Evolutionary conservation across 2,329 filamentous ascomycete species (phyloP).

Genomic region (Nannizziopsis barbatae): DNA sequence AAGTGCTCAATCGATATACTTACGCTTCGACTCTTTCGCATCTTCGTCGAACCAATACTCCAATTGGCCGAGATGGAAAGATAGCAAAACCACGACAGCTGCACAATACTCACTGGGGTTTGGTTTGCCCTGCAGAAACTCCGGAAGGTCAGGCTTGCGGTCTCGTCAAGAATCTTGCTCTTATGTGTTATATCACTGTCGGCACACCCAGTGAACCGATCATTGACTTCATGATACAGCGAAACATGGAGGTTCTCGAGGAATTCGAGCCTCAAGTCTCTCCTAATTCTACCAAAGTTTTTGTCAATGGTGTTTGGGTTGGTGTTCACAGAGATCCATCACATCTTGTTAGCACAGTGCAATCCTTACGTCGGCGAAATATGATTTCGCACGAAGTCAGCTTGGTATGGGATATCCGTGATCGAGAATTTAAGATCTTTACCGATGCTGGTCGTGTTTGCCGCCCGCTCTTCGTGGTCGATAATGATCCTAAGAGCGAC

Average conservation of each 20-base stretch:
- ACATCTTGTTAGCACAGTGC: constrained; percentile 67
- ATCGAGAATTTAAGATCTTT: constrained; percentile 97
- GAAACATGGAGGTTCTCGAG: constrained; percentile 92
- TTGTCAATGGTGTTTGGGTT: constrained; percentile 97
- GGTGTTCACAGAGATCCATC: constrained; percentile 85
- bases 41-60: constrained; percentile 92
- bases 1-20: constrained; percentile 95
- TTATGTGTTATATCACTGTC: constrained; percentile 98
- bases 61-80: constrained; percentile 94
- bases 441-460: constrained; percentile 94
- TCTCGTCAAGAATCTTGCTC: constrained; percentile 89
- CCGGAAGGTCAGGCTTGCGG: constrained; percentile 97
- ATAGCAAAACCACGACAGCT: constrained; percentile 95
- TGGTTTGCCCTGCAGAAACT: constrained; percentile 94
- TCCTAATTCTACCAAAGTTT: constrained; percentile 91
- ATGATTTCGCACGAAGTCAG: constrained; percentile 87
- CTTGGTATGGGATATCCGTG: constrained; percentile 88
- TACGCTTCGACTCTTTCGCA: constrained; percentile 95
- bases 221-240: constrained; percentile 87
- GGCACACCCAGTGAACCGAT: constrained; percentile 84
- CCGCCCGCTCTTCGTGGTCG: constrained; percentile 84
- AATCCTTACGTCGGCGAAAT: constrained; percentile 65
- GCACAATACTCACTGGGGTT: constrained; percentile 96
- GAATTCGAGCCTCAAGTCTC: constrained; percentile 81
- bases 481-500: constrained; percentile 64